A percentile compares a stretch with the other conserved stretches of the same genome.
These are phyloP conservation scores for Xylaria telfairii DNA, from an alignment of 495 filamentous ascomycete species.

Conservation along the genomic window DNA sequence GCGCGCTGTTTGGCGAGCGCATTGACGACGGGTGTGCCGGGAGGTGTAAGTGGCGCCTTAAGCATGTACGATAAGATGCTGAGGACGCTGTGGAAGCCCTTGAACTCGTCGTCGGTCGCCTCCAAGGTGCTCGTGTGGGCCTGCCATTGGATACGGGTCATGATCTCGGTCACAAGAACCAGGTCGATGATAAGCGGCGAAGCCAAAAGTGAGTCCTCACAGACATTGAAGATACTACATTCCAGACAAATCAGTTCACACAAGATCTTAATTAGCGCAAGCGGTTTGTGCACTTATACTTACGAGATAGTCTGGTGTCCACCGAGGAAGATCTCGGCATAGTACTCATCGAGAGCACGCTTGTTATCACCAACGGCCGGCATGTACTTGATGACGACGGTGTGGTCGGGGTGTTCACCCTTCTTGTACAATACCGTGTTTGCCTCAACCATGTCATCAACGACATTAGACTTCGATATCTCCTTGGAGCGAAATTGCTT, in stretches of 20 bases:
- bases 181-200: conserved; percentile 98
- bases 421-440: conserved; percentile 88
- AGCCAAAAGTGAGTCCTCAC: conserved; percentile 97
- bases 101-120: conserved; percentile 69
- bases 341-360: conserved; percentile 98
- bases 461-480: conserved; percentile 98
- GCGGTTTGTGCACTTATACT: conserved; percentile 31
- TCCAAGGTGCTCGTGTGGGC: conserved; percentile 53
- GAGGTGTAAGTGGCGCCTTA: conserved; percentile 95
- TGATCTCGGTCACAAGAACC: conserved; percentile 90
- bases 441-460: conserved; percentile 98
- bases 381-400: conserved; percentile 98
- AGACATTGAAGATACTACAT: conserved; percentile 90
- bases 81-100: conserved; percentile 95
- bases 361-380: conserved; percentile 99
- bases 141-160: conserved; percentile 97
- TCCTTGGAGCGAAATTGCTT: conserved; percentile 99
- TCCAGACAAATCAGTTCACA: neutral
- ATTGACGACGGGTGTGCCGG: conserved; percentile 96
- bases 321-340: conserved; percentile 98
- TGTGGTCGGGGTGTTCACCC: conserved; percentile 88
- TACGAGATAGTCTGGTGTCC: conserved; percentile 95
- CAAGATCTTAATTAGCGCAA: neutral
- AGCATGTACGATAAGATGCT: conserved; percentile 99
- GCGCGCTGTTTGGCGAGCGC: conserved; percentile 94